Percentiles rank a stretch among this genome's conserved stretches.
Evolutionary conservation across 2,329 filamentous ascomycete genomes (phyloP).

Genomic region (Colletotrichum neosansevieriae): DNA sequence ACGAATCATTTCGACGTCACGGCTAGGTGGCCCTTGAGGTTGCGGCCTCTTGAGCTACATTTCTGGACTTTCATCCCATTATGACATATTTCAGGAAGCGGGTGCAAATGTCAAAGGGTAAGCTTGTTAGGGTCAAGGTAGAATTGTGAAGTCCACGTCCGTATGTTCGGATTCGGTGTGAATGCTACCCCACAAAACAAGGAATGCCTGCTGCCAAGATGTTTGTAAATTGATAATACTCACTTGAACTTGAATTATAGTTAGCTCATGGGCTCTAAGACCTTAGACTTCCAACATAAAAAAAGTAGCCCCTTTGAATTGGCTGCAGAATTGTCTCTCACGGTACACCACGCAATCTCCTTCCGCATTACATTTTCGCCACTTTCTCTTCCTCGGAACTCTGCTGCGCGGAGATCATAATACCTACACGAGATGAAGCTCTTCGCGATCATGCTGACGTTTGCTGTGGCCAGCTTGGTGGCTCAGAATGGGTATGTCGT

Average conservation of each 20-base stretch:
- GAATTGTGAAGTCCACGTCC: background rate
- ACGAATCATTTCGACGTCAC: too few species aligned
- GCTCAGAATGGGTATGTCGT: slow-evolving; percentile 8
- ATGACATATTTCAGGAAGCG: slow-evolving; percentile 7
- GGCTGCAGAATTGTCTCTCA: too few species aligned
- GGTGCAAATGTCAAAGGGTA: background rate
- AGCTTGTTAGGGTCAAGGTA: slow-evolving; percentile 5
- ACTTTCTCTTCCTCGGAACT: background rate
- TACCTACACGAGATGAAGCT: background rate
- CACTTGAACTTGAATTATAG: too few species aligned
- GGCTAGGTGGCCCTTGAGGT: too few species aligned
- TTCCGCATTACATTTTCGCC: too few species aligned
- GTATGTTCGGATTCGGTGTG: background rate
- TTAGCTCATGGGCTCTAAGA: too few species aligned
- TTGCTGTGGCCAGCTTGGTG: background rate
- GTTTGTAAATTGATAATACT: too few species aligned
- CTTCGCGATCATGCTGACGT: background rate
- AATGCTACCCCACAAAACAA: background rate
- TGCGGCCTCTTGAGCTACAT: too few species aligned
- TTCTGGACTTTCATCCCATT: background rate
- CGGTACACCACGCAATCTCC: too few species aligned
- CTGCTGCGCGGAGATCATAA: background rate
- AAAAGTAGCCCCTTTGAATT: too few species aligned
- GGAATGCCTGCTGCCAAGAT: too few species aligned
- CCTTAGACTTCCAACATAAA: too few species aligned